Evolutionary conservation across 140 eudicot species (phyloP), one percentile per base, ranked within the genome.

Genomic region (Stevia rebaudiana): DNA sequence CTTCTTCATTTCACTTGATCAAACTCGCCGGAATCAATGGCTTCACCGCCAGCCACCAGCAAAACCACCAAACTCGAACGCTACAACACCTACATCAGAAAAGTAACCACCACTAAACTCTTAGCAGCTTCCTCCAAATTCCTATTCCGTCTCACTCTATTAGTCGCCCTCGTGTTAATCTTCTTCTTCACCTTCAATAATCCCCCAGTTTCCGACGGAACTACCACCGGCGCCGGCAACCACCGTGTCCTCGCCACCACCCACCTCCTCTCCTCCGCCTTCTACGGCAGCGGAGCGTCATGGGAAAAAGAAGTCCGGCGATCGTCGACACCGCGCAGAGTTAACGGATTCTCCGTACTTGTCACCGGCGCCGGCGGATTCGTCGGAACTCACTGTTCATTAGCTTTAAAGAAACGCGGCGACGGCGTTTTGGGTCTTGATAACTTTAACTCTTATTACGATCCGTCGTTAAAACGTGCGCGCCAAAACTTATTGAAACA

Each of bases 301-400:
- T 87, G 95, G 95, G 92, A 87, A 60, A 83, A 87, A 15, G 61
- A 81, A 25, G 95, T 87, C 24, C 83, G 95, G 0, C 80, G 74
- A 1, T 84, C 92, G 4, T 56, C 92, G 13, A 84, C 86, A 6
- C 88, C 92, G 1, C 86, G 81, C 0, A 58, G 86, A 1, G 42
- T 61, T 8, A 71, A 74, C 23, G 95, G 95, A 0, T 73, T 83
- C n/a, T 81, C 92, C 0, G 73, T 87, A 0, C 84, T 87, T 0
- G 95, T 87, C 12, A 87, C 95, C 5, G 95, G 95, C 1, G 95
- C 95, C 24, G 95, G 84, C n/a, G 95, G 95, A 0, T 87, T 87
- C 47, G 95, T 87, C 36, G 95, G 95, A 0, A 47, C 83, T 3
- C 95, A 87, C 40, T 79, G 84, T 43, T 79, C 95, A 0, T 46